Conservation (phyloP, 1,284 basidiomycete genomes). For the Mycena sp. region DNA sequence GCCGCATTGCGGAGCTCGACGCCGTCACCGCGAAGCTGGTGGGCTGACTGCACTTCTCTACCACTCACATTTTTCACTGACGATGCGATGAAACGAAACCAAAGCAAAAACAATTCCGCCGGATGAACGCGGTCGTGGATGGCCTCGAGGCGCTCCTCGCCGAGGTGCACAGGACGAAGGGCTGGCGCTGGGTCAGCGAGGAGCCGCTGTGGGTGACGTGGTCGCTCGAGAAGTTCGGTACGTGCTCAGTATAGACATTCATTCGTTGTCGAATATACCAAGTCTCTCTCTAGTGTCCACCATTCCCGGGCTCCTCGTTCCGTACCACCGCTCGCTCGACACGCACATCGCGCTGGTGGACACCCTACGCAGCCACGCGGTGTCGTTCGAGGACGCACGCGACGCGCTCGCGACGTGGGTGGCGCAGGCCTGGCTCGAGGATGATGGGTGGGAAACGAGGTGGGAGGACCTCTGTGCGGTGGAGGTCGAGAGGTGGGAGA, state of each 20-base stretch:
- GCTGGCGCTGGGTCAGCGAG: conserved; percentile 69
- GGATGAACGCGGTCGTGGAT: conserved; percentile 68
- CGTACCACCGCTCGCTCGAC: conserved; percentile 74
- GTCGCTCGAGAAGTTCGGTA: conserved; percentile 81
- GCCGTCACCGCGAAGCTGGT: conserved; percentile 71
- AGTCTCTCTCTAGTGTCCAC: conserved; percentile 56
- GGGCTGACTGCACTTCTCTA: conserved; percentile 5
- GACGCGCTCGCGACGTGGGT: conserved; percentile 69
- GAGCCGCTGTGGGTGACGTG: conserved; percentile 84
- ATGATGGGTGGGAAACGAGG: conserved; percentile 70
- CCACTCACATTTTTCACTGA: not conserved
- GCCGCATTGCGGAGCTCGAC: conserved; percentile 54
- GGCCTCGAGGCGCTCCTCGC: conserved; percentile 67
- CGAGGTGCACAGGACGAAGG: conserved; percentile 76
- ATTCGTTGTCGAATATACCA: not conserved
- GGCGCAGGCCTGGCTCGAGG: conserved; percentile 69
- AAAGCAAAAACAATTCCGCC: conserved; percentile 75
- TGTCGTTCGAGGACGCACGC: conserved; percentile 74
- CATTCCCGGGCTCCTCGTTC: conserved; percentile 64
- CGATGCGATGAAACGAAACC: too few species aligned
- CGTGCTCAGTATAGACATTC: not conserved
- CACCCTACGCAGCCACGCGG: conserved; percentile 67
- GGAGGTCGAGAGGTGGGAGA: conserved; percentile 80
- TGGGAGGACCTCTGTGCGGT: conserved; percentile 81
- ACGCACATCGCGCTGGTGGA: conserved; percentile 65